These are phyloP conservation scores for Rhizophlyctis rosea DNA, from an alignment of 192 early-diverging fungal genomes.

Conservation along the genomic window DNA sequence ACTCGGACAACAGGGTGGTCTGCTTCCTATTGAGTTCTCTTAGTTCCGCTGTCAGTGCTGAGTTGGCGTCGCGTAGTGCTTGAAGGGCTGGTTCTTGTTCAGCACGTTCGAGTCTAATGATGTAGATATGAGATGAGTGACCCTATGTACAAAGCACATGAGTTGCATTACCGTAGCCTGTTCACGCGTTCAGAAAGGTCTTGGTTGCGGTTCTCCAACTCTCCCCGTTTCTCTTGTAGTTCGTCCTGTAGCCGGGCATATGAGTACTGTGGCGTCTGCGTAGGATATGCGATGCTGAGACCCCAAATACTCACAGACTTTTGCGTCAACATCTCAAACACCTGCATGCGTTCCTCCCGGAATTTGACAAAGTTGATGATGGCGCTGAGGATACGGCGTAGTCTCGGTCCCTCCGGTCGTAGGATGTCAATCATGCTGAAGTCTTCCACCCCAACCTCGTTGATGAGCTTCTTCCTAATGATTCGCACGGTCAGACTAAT, in stretches of 20 bases:
- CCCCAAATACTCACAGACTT: slow-evolving; percentile 57
- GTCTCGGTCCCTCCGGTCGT: slow-evolving; percentile 66
- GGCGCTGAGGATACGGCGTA: slow-evolving; percentile 72
- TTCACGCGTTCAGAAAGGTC: slow-evolving; percentile 57
- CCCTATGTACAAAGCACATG: too few relatives aligned
- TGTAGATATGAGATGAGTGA: background rate
- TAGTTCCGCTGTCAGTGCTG: slow-evolving; percentile 52
- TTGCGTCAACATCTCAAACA: slow-evolving; percentile 60
- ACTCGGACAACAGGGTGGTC: slow-evolving; percentile 34
- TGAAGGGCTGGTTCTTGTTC: slow-evolving; percentile 52
- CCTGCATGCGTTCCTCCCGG: slow-evolving; percentile 68
- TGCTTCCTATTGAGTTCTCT: slow-evolving; percentile 46
- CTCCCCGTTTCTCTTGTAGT: slow-evolving; percentile 35
- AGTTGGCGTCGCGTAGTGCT: slow-evolving; percentile 48
- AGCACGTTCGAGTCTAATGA: slow-evolving; percentile 45
- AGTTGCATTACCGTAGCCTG: slow-evolving; percentile 29
- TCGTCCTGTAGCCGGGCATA: slow-evolving; percentile 20
- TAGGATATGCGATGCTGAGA: too few relatives aligned
- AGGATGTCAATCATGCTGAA: slow-evolving; percentile 77
- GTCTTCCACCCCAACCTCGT: slow-evolving; percentile 68
- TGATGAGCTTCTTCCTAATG: slow-evolving; percentile 57
- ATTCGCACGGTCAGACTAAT: too few relatives aligned
- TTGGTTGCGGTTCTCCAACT: slow-evolving; percentile 50
- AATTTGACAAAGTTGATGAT: slow-evolving; percentile 92
- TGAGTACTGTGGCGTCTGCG: background rate